Conservation (phyloP, 805 yeast species). For the Starmerella floris region DNA sequence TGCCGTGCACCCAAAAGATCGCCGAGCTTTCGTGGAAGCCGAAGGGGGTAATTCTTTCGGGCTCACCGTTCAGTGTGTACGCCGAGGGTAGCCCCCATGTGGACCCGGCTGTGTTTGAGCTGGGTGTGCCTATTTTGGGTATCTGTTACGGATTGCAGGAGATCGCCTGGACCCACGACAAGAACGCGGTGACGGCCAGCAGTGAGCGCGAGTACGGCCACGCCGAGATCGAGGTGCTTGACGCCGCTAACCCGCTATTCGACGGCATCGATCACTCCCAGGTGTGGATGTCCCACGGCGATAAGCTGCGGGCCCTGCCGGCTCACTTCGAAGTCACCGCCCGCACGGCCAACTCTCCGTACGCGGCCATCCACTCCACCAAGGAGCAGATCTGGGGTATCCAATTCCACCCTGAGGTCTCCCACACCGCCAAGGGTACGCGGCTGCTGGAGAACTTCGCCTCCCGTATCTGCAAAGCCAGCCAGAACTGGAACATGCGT, state of each 20-base stretch:
- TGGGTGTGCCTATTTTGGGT: slow-evolving; percentile 88
- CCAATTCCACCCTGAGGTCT: slow-evolving; percentile 98
- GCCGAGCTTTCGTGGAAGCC: slow-evolving; percentile 87
- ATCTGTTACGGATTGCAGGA: slow-evolving; percentile 99
- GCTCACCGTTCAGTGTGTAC: slow-evolving; percentile 96
- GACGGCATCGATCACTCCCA: slow-evolving; percentile 83
- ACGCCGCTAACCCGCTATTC: slow-evolving; percentile 56
- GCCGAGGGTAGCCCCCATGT: slow-evolving; percentile 95
- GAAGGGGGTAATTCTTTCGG: slow-evolving; percentile 88
- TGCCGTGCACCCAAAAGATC: slow-evolving; percentile 97
- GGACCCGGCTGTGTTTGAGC: slow-evolving; percentile 81
- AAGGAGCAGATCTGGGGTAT: slow-evolving; percentile 72
- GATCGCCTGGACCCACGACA: slow-evolving; percentile 83
- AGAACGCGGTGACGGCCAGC: slow-evolving; percentile 79
- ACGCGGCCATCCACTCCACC: slow-evolving; percentile 76
- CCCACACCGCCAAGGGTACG: slow-evolving; percentile 89
- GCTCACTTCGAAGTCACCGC: slow-evolving; percentile 81
- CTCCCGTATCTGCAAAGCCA: slow-evolving; percentile 71
- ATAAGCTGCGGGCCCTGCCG: slow-evolving; percentile 83
- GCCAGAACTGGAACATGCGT: slow-evolving; percentile 93
- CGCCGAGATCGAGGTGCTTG: slow-evolving; percentile 70
- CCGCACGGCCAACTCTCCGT: slow-evolving; percentile 87
- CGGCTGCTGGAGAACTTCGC: slow-evolving; percentile 83
- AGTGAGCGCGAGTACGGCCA: slow-evolving; percentile 98
- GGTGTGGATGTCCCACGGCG: slow-evolving; percentile 99